phyloP scores from a whole-genome alignment of 1,284 basidiomycete species.

The Ceratobasidium sp. region DNA sequence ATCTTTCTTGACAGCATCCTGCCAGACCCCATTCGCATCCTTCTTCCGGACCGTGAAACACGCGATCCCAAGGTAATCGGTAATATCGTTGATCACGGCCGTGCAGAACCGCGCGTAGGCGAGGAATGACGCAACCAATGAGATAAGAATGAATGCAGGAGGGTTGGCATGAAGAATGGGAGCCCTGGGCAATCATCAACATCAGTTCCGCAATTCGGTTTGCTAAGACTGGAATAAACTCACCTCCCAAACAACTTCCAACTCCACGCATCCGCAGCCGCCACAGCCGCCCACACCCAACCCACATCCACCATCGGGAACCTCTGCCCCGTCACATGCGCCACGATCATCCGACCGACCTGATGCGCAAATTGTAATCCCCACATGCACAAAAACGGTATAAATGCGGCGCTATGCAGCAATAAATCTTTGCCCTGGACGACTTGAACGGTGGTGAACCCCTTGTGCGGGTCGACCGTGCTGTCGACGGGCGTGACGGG shows the following conservation, averaged over 20 bases:
- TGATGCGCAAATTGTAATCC: constrained; percentile 88
- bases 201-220: background rate
- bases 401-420: constrained; percentile 71
- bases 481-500: constrained; percentile 59
- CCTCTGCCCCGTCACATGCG: constrained; percentile 87
- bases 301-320: constrained; percentile 93
- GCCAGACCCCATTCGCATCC: constrained; percentile 81
- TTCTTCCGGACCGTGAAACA: constrained; percentile 91
- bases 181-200: constrained; percentile 59
- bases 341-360: constrained; percentile 93
- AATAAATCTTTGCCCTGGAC: constrained; percentile 52
- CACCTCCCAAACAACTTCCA: constrained; percentile 76
- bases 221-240: constrained; percentile 54
- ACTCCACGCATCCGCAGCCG: constrained; percentile 87
- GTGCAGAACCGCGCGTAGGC: constrained; percentile 85
- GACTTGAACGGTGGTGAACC: constrained; percentile 44
- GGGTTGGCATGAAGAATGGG: constrained; percentile 79
- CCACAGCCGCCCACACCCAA: constrained; percentile 85
- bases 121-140: constrained; percentile 74
- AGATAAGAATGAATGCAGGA: constrained; percentile 75
- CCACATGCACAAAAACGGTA: constrained; percentile 93
- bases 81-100: constrained; percentile 88
- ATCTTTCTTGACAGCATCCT: constrained; percentile 58
- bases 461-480: constrained; percentile 45
- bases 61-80: constrained; percentile 88